Conservation (phyloP, 83 land plant genomes). For the Picea abies region DNA sequence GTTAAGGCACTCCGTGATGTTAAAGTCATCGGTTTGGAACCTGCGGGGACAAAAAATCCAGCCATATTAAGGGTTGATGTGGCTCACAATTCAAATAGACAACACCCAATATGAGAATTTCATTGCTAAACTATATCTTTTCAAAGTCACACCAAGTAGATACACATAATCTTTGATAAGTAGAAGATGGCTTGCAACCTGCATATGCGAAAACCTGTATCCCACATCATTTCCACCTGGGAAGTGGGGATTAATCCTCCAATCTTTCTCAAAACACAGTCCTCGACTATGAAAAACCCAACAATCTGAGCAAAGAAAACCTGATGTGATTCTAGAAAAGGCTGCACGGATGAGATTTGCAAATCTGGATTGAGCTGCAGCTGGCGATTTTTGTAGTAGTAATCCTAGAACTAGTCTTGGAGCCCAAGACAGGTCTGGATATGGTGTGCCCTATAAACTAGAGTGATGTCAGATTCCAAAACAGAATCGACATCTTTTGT, state of each 20-base stretch:
- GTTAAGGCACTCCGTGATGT: no score
- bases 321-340: slow-evolving; percentile 55
- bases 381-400: slow-evolving; percentile 19
- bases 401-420: slow-evolving; percentile 77
- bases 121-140: slow-evolving; percentile 61
- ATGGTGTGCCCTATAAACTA: slow-evolving; percentile 90
- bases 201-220: slow-evolving; percentile 93
- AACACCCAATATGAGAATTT: no score
- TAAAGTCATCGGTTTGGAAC: no score
- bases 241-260: slow-evolving; percentile 68
- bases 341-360: slow-evolving; percentile 68
- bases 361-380: slow-evolving; percentile 96
- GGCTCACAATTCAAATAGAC: no score
- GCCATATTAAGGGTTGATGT: no score
- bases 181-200: slow-evolving; percentile 49
- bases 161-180: slow-evolving; percentile 90
- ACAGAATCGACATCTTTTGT: slow-evolving; percentile 35
- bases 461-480: slow-evolving; percentile 80
- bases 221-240: slow-evolving; percentile 93
- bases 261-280: slow-evolving; percentile 79
- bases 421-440: slow-evolving; percentile 87
- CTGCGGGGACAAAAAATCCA: no score
- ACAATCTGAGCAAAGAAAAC: slow-evolving; percentile 80
- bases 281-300: slow-evolving; percentile 52
- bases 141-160: slow-evolving; percentile 81